Percentiles rank a stretch among this genome's conserved stretches.
Conservation (phyloP, 2,329 filamentous ascomycete genomes). For the Beauveria caledonica region DNA sequence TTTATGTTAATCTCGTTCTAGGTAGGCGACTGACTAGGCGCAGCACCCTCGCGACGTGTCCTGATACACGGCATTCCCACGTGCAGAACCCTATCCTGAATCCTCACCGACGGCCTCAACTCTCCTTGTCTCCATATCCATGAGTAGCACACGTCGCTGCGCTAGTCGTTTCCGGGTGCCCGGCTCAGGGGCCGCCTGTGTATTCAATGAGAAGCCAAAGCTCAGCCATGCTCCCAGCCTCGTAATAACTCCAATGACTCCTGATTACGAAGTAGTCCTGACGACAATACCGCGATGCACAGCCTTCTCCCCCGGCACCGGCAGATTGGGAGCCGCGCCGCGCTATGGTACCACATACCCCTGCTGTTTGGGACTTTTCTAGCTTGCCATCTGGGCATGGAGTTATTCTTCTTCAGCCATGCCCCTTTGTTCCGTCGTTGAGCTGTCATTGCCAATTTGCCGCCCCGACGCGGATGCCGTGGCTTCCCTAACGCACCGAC, state of each 20-base stretch:
- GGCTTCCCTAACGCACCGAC: background rate
- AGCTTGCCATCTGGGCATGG: background rate
- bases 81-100: background rate
- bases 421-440: background rate
- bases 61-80: background rate
- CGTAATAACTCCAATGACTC: too few species aligned
- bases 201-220: background rate
- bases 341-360: background rate
- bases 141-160: background rate
- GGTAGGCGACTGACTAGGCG: background rate
- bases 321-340: background rate
- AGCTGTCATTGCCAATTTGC: slow-evolving; percentile 1
- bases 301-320: background rate
- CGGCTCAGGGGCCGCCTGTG: background rate
- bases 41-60: background rate
- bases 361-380: background rate
- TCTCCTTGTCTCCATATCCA: background rate
- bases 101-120: background rate
- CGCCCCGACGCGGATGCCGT: background rate
- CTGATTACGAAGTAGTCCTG: too few species aligned
- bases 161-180: slow-evolving; percentile 3
- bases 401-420: background rate
- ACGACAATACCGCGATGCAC: background rate
- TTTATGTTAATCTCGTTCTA: background rate
- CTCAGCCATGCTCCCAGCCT: background rate